Evolutionary conservation across 2,329 filamentous ascomycete genomes (phyloP).

Genomic region (Sphaerulina populicola): DNA sequence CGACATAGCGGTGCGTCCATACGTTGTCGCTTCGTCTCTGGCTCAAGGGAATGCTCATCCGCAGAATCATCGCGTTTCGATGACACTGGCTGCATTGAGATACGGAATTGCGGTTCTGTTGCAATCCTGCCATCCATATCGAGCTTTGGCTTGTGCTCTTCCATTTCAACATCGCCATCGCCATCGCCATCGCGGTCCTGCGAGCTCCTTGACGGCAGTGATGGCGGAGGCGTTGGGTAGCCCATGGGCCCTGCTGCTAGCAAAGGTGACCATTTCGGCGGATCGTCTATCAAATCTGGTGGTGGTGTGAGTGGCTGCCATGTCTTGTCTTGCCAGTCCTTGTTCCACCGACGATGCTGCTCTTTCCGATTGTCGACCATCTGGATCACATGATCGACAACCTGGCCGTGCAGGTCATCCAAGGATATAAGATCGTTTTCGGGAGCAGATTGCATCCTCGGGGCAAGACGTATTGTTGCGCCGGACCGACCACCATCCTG

Average conservation of each 20-base stretch:
- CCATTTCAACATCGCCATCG: slow-evolving; percentile 35
- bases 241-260: slow-evolving; percentile 20
- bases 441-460: slow-evolving; percentile 52
- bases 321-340: slow-evolving; percentile 80
- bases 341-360: slow-evolving; percentile 87
- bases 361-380: slow-evolving; percentile 81
- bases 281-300: slow-evolving; percentile 43
- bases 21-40: slow-evolving; percentile 17
- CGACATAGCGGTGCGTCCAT: slow-evolving; percentile 57
- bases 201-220: slow-evolving; percentile 37
- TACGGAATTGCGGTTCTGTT: slow-evolving; percentile 22
- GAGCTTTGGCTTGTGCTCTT: slow-evolving; percentile 23
- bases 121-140: slow-evolving; percentile 14
- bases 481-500: slow-evolving; percentile 54
- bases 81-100: slow-evolving; percentile 18
- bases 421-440: slow-evolving; percentile 73
- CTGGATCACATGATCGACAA: slow-evolving; percentile 67
- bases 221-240: slow-evolving; percentile 43
- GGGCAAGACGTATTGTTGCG: slow-evolving; percentile 36
- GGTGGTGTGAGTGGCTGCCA: slow-evolving; percentile 75
- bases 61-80: slow-evolving; percentile 2
- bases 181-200: slow-evolving; percentile 34
- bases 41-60: slow-evolving; percentile 9
- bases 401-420: slow-evolving; percentile 68
- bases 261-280: slow-evolving; percentile 27